phyloP scores from a whole-genome alignment of 2,329 filamentous ascomycete species.

The Calonectria crousiana region DNA sequence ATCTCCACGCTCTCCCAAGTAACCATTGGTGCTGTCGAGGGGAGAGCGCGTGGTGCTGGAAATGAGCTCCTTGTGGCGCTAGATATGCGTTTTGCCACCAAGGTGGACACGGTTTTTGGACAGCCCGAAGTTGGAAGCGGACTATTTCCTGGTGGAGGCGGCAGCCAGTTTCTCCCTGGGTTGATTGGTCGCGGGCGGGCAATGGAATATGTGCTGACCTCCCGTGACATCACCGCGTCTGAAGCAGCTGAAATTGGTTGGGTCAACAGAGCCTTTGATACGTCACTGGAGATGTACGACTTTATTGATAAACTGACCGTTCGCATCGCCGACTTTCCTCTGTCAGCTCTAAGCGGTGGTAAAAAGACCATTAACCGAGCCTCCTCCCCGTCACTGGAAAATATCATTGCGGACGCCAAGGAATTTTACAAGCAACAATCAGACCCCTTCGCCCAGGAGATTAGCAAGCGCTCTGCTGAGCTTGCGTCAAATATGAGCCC shows the following conservation, averaged over 20 bases:
- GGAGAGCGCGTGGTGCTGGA: slow-evolving; percentile 8
- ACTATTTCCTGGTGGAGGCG: slow-evolving; percentile 1
- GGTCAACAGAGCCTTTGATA: slow-evolving; percentile 14
- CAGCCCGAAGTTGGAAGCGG: slow-evolving; percentile 11
- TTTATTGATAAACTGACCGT: neutral
- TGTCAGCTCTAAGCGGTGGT: neutral
- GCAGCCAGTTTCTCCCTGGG: neutral
- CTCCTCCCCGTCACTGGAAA: neutral
- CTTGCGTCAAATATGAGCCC: no score
- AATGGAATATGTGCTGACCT: slow-evolving; percentile 4
- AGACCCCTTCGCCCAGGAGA: no score
- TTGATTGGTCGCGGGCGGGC: slow-evolving; percentile 3
- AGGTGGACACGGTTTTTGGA: neutral
- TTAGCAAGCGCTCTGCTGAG: no score
- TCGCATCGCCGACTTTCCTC: neutral
- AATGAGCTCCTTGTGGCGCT: slow-evolving; percentile 3
- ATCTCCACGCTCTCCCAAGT: neutral
- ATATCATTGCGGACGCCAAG: neutral
- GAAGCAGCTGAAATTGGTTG: slow-evolving; percentile 4
- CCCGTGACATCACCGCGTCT: neutral
- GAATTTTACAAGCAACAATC: no score
- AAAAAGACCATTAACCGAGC: neutral
- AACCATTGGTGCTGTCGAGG: slow-evolving; percentile 16
- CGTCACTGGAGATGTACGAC: neutral
- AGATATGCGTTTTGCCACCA: slow-evolving; percentile 19